Conservation (phyloP, 2,329 filamentous ascomycete species). For the Dendrostoma leiphaemia region DNA sequence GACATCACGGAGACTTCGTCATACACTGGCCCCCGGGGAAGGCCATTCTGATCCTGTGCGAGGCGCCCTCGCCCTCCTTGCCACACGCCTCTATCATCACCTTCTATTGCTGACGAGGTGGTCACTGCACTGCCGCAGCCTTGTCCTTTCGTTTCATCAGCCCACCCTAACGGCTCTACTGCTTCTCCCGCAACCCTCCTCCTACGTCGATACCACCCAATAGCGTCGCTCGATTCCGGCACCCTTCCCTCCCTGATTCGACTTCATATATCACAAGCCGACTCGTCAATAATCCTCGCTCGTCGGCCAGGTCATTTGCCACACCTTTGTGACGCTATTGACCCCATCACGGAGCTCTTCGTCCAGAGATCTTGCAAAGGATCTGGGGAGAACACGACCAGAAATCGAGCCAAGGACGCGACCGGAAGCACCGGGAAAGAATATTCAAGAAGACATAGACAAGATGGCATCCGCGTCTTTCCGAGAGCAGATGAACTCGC, state of each 20-base stretch:
- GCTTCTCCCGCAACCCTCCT: conserved; percentile 18
- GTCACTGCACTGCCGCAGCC: conserved; percentile 12
- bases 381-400: neutral
- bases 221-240: conserved; percentile 15
- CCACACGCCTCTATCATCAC: neutral
- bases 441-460: neutral
- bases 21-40: neutral
- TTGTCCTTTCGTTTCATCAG: conserved; percentile 16
- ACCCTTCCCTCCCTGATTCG: conserved; percentile 17
- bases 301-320: conserved; percentile 25
- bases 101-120: neutral
- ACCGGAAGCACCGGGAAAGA: conserved; percentile 7
- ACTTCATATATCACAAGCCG: conserved; percentile 26
- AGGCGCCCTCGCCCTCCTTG: conserved; percentile 7
- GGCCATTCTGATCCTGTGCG: neutral
- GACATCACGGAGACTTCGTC: conserved; percentile 11
- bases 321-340: conserved; percentile 21
- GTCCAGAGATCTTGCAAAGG: conserved; percentile 3
- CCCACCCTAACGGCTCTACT: conserved; percentile 21
- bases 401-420: neutral
- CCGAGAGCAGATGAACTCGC: conserved; percentile 88
- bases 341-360: conserved; percentile 10
- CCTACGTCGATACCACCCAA: conserved; percentile 20
- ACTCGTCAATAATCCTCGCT: conserved; percentile 20
- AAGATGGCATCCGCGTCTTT: conserved; percentile 85